Conservation (phyloP, 345 rosid species). For the Citrus australasica region DNA sequence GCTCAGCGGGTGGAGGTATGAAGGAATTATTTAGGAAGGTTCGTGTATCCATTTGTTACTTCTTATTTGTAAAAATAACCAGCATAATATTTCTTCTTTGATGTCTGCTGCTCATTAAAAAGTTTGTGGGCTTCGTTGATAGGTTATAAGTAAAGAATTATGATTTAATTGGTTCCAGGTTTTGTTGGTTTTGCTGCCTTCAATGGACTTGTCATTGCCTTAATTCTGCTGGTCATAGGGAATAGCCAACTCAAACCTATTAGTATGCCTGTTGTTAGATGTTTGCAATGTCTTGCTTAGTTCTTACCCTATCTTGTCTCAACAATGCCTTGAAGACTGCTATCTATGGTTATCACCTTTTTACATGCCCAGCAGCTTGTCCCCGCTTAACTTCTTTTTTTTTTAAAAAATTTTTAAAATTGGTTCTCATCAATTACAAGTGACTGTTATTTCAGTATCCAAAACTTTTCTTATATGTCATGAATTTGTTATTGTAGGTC, state of each 20-base stretch:
- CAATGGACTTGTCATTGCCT: background rate
- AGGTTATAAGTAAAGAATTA: background rate
- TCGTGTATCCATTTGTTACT: conserved; percentile 9
- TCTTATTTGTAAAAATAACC: conserved; percentile 5
- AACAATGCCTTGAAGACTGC: background rate
- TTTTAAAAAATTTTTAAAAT: background rate
- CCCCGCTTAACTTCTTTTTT: background rate
- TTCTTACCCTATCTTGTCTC: background rate
- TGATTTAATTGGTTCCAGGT: background rate
- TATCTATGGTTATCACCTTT: background rate
- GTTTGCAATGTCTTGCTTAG: background rate
- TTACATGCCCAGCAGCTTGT: background rate
- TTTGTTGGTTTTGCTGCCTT: background rate
- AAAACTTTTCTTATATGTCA: background rate
- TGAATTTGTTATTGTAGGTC: conserved; percentile 42
- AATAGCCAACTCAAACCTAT: background rate
- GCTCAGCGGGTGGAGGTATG: conserved; percentile 99
- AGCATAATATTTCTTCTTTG: background rate
- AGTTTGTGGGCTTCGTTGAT: background rate
- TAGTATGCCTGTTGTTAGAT: background rate
- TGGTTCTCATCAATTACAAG: background rate
- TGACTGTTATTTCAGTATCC: background rate
- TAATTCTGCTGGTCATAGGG: background rate
- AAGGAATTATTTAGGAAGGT: conserved; percentile 99
- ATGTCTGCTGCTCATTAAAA: background rate